phyloP scores from a whole-genome alignment of 371 early-diverging fungal genomes.

The Massospora cicadina region DNA sequence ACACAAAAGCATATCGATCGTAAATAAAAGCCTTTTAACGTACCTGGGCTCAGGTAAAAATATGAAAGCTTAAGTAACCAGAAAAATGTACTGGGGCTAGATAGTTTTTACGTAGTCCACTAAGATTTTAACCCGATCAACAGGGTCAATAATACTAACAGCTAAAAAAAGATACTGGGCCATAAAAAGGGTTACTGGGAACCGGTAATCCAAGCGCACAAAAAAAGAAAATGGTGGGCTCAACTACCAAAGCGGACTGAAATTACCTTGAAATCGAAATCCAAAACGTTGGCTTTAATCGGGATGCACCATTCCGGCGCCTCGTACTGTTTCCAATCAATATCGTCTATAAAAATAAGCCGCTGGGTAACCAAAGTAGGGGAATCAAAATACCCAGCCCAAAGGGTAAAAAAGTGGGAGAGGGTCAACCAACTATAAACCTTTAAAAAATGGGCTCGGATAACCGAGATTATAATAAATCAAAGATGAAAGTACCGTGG shows the following conservation, averaged over 20 bases:
- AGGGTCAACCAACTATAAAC: no score
- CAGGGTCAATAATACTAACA: no score
- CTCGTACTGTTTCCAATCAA: slow-evolving; percentile 63
- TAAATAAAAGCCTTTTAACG: no score
- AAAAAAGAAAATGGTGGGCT: not conserved
- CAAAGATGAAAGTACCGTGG: not conserved
- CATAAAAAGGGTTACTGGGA: not conserved
- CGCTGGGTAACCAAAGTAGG: no score
- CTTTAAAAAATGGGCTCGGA: not conserved
- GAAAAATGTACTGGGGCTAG: no score
- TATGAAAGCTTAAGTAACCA: no score
- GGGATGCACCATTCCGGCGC: slow-evolving; percentile 90
- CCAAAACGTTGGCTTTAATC: slow-evolving; percentile 84
- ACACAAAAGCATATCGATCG: no score
- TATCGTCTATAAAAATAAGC: slow-evolving; percentile 11
- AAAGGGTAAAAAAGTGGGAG: no score
- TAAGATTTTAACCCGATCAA: no score
- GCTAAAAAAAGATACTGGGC: slow-evolving; percentile 18
- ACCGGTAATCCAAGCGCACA: not conserved
- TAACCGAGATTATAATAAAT: not conserved
- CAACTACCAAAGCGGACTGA: not conserved
- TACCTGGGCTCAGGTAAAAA: no score
- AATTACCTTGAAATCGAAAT: slow-evolving; percentile 76
- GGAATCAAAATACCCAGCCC: no score
- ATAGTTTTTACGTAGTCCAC: no score